Evolutionary conservation across 345 rosid genomes (phyloP).

Genomic region (Excoecaria agallocha): DNA sequence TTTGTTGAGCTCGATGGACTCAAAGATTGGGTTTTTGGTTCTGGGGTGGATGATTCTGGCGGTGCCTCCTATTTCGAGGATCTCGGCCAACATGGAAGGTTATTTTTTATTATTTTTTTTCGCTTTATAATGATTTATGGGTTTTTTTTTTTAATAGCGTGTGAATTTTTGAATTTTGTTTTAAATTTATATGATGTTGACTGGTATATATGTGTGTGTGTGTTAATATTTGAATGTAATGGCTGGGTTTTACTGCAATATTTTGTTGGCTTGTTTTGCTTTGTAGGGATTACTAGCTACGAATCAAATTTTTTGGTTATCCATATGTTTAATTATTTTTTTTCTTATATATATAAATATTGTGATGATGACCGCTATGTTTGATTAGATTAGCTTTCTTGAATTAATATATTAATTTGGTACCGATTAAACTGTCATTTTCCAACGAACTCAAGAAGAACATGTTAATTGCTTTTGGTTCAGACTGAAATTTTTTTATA

Average conservation of each 20-base stretch:
- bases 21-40: conserved; percentile 11
- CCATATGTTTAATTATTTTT: not conserved
- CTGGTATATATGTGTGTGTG: not conserved
- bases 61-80: conserved; percentile 21
- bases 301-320: not conserved
- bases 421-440: conserved; percentile 9
- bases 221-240: not conserved
- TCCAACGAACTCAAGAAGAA: not conserved
- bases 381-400: conserved; percentile 4
- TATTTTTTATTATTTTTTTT: conserved; percentile 1
- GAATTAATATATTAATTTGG: not conserved
- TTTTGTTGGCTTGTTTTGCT: not conserved
- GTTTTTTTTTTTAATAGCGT: not conserved
- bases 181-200: conserved; percentile 2
- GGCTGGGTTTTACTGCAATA: not conserved
- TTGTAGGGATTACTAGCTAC: conserved; percentile 1
- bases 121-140: not conserved
- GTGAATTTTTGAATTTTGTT: not conserved
- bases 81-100: conserved; percentile 40
- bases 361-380: conserved; percentile 12
- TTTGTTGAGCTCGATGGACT: conserved; percentile 26
- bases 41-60: conserved; percentile 27
- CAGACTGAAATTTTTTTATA: not conserved
- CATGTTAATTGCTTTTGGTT: not conserved
- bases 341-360: not conserved